Evolutionary conservation across 2,329 filamentous ascomycete species (phyloP).

Genomic region (Helminthosporium solani): DNA sequence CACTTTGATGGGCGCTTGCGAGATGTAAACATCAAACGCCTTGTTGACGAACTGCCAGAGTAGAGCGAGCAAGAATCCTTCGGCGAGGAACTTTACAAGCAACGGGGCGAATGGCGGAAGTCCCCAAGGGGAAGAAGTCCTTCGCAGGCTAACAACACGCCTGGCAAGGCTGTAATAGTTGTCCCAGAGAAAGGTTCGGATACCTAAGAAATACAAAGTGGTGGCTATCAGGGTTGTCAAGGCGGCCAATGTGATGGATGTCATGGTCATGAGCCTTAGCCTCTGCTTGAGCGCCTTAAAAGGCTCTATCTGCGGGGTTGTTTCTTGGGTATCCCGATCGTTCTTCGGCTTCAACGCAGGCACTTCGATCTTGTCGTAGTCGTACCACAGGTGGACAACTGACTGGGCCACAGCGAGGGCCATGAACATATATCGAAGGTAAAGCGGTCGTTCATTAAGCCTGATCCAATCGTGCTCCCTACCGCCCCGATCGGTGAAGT

Average conservation of each 20-base stretch:
- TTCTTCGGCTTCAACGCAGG: constrained; percentile 34
- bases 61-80: constrained; percentile 66
- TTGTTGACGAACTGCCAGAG: constrained; percentile 77
- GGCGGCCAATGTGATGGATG: constrained; percentile 39
- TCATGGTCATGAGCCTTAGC: constrained; percentile 17
- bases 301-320: constrained; percentile 14
- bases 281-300: constrained; percentile 21
- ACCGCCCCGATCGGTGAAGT: constrained; percentile 69
- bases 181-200: constrained; percentile 34
- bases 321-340: constrained; percentile 12
- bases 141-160: constrained; percentile 73
- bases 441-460: constrained; percentile 84
- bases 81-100: constrained; percentile 53
- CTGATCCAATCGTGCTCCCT: constrained; percentile 67
- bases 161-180: constrained; percentile 55
- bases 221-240: constrained; percentile 48
- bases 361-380: constrained; percentile 68
- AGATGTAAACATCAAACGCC: constrained; percentile 78
- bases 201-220: constrained; percentile 29
- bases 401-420: constrained; percentile 71
- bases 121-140: constrained; percentile 61
- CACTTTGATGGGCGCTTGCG: constrained; percentile 78
- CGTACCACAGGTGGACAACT: constrained; percentile 66
- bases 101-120: constrained; percentile 56
- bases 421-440: constrained; percentile 70